A percentile compares a stretch with the other conserved stretches of the same genome.
These are phyloP conservation scores for Leptographium lundbergii DNA, from an alignment of 2,329 filamentous ascomycete genomes.

Conservation along the genomic window DNA sequence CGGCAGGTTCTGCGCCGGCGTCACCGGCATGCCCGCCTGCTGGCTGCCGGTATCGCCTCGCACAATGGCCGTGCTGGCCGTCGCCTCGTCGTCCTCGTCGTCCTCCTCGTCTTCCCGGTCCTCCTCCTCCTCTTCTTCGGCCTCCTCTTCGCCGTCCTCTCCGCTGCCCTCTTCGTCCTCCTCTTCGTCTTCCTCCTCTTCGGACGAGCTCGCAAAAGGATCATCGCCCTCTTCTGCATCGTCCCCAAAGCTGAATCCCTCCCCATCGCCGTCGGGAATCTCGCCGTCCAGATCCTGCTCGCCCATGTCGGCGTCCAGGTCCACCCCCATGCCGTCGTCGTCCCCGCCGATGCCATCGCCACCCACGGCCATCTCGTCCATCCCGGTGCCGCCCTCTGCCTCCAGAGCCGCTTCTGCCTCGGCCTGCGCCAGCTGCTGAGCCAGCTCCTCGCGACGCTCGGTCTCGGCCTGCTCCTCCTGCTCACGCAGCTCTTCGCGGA, in stretches of 20 bases:
- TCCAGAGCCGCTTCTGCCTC: slow-evolving; percentile 31
- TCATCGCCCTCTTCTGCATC: slow-evolving; percentile 28
- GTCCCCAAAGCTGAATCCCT: slow-evolving; percentile 36
- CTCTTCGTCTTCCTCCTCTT: slow-evolving; percentile 28
- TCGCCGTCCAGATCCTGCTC: slow-evolving; percentile 58
- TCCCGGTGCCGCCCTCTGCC: slow-evolving; percentile 33
- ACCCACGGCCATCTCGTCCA: slow-evolving; percentile 20
- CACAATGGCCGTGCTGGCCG: not conserved
- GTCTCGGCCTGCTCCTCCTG: slow-evolving; percentile 73
- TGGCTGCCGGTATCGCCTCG: not conserved
- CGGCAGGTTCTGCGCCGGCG: slow-evolving; percentile 22
- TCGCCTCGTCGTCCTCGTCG: not conserved
- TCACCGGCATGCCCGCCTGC: slow-evolving; percentile 1
- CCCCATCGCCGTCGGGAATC: slow-evolving; percentile 52
- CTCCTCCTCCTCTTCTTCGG: slow-evolving; percentile 7
- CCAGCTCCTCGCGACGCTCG: slow-evolving; percentile 55
- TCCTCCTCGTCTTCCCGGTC: slow-evolving; percentile 11
- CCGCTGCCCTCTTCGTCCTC: slow-evolving; percentile 22
- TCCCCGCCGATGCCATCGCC: slow-evolving; percentile 22
- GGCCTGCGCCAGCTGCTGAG: slow-evolving; percentile 62
- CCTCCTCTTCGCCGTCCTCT: slow-evolving; percentile 13
- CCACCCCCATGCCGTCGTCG: slow-evolving; percentile 19
- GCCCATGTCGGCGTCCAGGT: slow-evolving; percentile 31
- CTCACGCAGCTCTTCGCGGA: slow-evolving; percentile 81
- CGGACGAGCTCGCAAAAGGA: slow-evolving; percentile 14